Evolutionary conservation across 805 yeast genomes (phyloP).

Genomic region (Cyberlindnera xishuangbannaensis): DNA sequence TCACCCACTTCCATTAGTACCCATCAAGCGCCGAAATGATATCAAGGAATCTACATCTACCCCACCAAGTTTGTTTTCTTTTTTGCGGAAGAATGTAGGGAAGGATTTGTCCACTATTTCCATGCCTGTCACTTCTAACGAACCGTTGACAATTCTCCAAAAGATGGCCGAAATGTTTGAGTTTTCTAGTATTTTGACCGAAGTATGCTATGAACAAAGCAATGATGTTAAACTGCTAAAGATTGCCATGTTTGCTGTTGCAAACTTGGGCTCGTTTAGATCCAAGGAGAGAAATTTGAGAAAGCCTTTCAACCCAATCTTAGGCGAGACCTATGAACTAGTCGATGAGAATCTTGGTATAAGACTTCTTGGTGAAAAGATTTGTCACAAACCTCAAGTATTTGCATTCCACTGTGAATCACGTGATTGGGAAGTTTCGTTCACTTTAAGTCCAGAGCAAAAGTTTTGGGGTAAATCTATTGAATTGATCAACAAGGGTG

Average conservation of each 20-base stretch:
- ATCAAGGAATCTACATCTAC: conserved; percentile 51
- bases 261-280: conserved; percentile 64
- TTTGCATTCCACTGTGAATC: conserved; percentile 79
- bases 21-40: conserved; percentile 45
- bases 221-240: conserved; percentile 54
- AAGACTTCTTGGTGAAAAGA: conserved; percentile 78
- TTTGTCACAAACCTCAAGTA: conserved; percentile 79
- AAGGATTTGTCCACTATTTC: conserved; percentile 81
- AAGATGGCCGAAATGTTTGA: conserved; percentile 76
- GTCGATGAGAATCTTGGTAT: conserved; percentile 79
- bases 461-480: conserved; percentile 94
- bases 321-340: conserved; percentile 90
- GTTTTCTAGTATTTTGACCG: conserved; percentile 59
- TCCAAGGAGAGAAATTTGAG: conserved; percentile 70
- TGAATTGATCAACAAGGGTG: conserved; percentile 76
- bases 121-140: conserved; percentile 93
- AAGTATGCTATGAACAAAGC: conserved; percentile 43
- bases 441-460: conserved; percentile 69
- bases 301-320: conserved; percentile 90
- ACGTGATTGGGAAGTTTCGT: conserved; percentile 60
- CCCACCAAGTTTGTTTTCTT: conserved; percentile 79
- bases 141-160: conserved; percentile 82
- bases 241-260: conserved; percentile 78
- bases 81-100: conserved; percentile 86
- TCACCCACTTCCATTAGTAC: conserved; percentile 61